Percentiles rank a stretch among this genome's conserved stretches.
Conservation (phyloP, 306 rosid genomes). For the Medicago ruthenica region DNA sequence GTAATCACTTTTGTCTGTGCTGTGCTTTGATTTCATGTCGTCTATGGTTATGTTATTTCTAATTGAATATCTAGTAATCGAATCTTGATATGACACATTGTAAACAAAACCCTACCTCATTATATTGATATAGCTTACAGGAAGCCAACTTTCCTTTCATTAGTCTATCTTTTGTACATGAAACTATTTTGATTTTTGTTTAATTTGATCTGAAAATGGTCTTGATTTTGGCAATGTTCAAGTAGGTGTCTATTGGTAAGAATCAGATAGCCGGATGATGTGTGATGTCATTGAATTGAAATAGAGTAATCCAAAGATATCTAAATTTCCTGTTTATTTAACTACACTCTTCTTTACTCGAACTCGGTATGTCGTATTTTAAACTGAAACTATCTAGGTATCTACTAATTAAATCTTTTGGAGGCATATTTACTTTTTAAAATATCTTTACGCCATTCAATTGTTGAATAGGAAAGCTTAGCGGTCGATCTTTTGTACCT, state of each 20-base stretch:
- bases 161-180: not conserved
- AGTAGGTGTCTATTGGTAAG: not conserved
- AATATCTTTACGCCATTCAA: not conserved
- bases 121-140: constrained; percentile 9
- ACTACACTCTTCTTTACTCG: constrained; percentile 1
- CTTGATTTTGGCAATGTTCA: constrained; percentile 23
- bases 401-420: constrained; percentile 4
- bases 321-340: constrained; percentile 9
- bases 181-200: constrained; percentile 1
- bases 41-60: not conserved
- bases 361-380: constrained; percentile 11
- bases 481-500: not conserved
- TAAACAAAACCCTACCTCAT: constrained; percentile 11
- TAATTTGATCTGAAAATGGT: not conserved
- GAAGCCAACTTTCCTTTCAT: constrained; percentile 17
- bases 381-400: constrained; percentile 17
- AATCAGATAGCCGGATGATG: not conserved
- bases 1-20: constrained; percentile 11
- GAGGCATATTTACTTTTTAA: not conserved
- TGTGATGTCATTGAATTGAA: constrained; percentile 16
- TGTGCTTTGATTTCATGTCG: not conserved
- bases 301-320: not conserved
- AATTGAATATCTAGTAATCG: constrained; percentile 19
- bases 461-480: constrained; percentile 30
- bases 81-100: not conserved